These are phyloP conservation scores for Eutrema yunnanense DNA, from an alignment of 345 rosid genomes.

Conservation along the genomic window DNA sequence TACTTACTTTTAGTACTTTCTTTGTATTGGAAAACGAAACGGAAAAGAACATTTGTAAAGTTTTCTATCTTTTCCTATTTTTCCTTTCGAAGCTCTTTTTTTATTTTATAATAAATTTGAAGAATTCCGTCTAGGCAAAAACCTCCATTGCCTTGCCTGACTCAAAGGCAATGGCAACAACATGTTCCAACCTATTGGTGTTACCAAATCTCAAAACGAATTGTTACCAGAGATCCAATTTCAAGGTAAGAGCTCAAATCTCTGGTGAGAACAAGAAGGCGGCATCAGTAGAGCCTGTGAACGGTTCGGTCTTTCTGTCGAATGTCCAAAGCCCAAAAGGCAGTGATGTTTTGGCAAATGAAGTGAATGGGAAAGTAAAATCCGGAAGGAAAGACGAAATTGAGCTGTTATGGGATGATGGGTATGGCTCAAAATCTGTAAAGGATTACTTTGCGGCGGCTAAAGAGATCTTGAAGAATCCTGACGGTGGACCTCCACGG, in stretches of 20 bases:
- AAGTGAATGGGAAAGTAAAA: constrained; percentile 29
- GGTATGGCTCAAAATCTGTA: constrained; percentile 53
- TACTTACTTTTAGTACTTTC: background rate
- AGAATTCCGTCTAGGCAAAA: background rate
- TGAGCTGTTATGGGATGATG: constrained; percentile 84
- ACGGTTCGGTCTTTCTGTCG: constrained; percentile 34
- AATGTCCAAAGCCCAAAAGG: constrained; percentile 25
- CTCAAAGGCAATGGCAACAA: constrained; percentile 28
- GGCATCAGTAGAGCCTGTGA: constrained; percentile 16
- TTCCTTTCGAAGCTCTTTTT: background rate
- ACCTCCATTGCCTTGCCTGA: background rate
- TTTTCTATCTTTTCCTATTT: background rate
- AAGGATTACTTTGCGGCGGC: constrained; percentile 59
- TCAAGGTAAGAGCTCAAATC: constrained; percentile 46
- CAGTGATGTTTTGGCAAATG: constrained; percentile 2
- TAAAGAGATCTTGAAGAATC: constrained; percentile 50
- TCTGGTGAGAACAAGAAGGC: constrained; percentile 38
- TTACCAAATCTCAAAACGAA: constrained; percentile 20
- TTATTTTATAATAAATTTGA: background rate
- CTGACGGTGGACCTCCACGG: constrained; percentile 76
- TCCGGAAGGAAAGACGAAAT: constrained; percentile 36
- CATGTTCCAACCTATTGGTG: constrained; percentile 23
- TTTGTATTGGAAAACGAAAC: background rate
- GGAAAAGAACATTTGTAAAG: background rate
- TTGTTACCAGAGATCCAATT: constrained; percentile 24